Base-by-base conservation (phyloP, 1,139 yeast genomes). In the Geotrichum carabidarum region DNA sequence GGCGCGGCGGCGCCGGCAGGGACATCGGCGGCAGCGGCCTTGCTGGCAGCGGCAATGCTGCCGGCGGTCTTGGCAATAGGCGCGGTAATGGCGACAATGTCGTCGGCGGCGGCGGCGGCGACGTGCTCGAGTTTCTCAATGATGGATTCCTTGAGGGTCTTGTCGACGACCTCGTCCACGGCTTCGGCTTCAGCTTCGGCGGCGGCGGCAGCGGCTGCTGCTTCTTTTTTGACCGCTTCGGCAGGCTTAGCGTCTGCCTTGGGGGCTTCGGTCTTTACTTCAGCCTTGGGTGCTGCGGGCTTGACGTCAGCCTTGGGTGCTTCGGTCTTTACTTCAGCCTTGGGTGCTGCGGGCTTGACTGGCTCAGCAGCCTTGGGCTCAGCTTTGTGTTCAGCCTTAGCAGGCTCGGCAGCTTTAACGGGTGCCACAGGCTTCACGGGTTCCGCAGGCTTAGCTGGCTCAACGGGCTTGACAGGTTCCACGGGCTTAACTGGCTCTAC, bases 301-400 rank as follows among this genome's bases (percentile, higher is more conserved):
- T 59, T 53, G 12, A 51, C 53, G 8, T 42, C 35, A 31, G 55
- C 59, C 12, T 59, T 53, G 5, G 58, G 56, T 30, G 59, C 59
- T 15, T 57, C 30, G 8, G n/a, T 31, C n/a, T 8, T 35, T 3
- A 11, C 37, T 34, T 11, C 37, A 34, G n/a, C 14, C 27, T 22
- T 22, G 27, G 27, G 27, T 2, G 37, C 37, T n/a, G 3, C 44
- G 27, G 34, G 8, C 7, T 17, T 18, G 14, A 12, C 52, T 15
- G 27, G 34, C 12, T 17, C 31, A 14, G 42, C 18, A 9, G 37
- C 17, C 14, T 30, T 17, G 27, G 47, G 40, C 4, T 11, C 37
- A 40, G 43, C 27, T 8, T 18, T 30, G 22, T 11, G 30, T 17
- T 40, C 30, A 22, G 27, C 5, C 27, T 22, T 22, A 22, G 27